These are phyloP conservation scores for Penicillium hordei DNA, from an alignment of 2,329 filamentous ascomycete genomes.

Conservation along the genomic window DNA sequence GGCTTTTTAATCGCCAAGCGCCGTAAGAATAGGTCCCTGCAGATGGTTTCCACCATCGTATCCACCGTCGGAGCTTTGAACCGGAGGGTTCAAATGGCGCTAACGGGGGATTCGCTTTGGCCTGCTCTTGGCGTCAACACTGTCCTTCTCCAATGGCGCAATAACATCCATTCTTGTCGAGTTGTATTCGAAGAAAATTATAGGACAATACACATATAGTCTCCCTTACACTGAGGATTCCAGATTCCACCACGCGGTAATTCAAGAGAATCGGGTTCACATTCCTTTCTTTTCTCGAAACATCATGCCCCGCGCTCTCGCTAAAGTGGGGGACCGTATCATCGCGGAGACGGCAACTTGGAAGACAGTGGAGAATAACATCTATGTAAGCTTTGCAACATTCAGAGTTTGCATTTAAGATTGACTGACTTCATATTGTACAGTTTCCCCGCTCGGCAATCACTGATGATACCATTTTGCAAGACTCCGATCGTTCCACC, in stretches of 20 bases:
- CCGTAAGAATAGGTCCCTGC: neutral
- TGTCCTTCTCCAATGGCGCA: neutral
- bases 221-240: neutral
- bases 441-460: neutral
- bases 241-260: neutral
- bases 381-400: neutral
- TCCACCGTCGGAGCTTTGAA: neutral
- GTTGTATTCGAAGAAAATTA: neutral
- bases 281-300: neutral
- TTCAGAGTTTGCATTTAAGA: neutral
- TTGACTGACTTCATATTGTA: neutral
- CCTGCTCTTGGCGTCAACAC: neutral
- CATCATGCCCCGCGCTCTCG: neutral
- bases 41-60: neutral
- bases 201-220: neutral
- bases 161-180: neutral
- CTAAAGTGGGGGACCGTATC: neutral
- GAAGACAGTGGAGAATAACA: neutral
- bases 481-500: neutral
- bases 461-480: neutral
- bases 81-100: neutral
- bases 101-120: neutral
- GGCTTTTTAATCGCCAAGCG: neutral
- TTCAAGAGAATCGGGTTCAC: neutral
- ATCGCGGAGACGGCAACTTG: neutral